These are phyloP conservation scores for Passalora sequoiae DNA, from an alignment of 2,329 filamentous ascomycete genomes.

Conservation along the genomic window DNA sequence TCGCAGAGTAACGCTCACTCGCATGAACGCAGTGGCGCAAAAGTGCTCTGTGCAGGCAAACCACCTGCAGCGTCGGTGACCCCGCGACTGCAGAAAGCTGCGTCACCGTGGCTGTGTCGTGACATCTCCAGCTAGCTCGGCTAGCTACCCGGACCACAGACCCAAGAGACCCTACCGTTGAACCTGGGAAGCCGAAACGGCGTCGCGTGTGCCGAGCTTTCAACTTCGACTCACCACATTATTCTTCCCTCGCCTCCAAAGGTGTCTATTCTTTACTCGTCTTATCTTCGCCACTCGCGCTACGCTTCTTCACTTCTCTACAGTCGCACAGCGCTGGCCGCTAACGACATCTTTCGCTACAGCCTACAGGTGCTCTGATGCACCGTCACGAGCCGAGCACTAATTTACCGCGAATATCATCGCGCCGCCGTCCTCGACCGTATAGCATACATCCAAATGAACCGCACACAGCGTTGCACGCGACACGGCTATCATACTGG, in stretches of 20 bases:
- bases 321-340: conserved; percentile 13
- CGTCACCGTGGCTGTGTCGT: no score
- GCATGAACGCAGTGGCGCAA: conserved; percentile 7
- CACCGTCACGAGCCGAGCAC: conserved; percentile 2
- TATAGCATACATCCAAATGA: conserved; percentile 9
- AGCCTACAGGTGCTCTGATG: conserved; percentile 7
- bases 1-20: conserved; percentile 4
- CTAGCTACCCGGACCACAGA: no score
- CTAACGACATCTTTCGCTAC: conserved; percentile 8
- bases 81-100: background rate
- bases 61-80: background rate
- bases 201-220: conserved; percentile 8
- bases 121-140: no score
- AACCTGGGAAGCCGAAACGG: background rate
- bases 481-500: conserved; percentile 3
- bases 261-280: conserved; percentile 8
- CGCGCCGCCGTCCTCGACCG: background rate
- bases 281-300: conserved; percentile 1
- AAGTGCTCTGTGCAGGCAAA: background rate
- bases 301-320: background rate
- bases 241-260: conserved; percentile 4
- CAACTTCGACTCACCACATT: background rate
- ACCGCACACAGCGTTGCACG: background rate
- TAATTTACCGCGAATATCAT: conserved; percentile 7
- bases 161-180: no score